Evolutionary conservation across 768 basidiomycete genomes (phyloP), one percentile per base, ranked within the genome.

Genomic region (Kondoa subrosea): DNA sequence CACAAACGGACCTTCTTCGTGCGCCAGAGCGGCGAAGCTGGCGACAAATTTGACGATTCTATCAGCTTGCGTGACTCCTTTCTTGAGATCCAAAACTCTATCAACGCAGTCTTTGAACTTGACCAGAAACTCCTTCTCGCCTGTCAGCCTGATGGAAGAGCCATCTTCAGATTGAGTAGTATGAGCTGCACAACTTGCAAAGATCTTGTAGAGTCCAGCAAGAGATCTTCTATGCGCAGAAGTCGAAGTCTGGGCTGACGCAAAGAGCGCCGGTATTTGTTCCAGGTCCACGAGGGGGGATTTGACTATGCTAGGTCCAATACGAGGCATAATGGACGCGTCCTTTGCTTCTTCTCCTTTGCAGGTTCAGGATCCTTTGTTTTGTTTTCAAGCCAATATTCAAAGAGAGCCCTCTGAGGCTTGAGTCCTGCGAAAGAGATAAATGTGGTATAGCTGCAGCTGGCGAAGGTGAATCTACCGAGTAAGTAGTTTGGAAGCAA

Each of bases 211-310:
- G 1, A 95, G 82, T 0, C 85, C 84, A 56, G 89, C 85, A 64
- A 85, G 80, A 77, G 95, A 93, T 81, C 95, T 95, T 70, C 86
- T 85, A 77, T 96, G 91, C 76, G 89, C 91, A 8, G 87, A 84
- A 16, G 81, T 31, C 27, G 27, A 30, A 16, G 27, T 27, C n/a
- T 63, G 61, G 8, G 61, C 61, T 3, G 61, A 63, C 12, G 61
- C 16, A 32, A 63, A 63, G 3, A 63, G 8, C n/a, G 27, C 14
- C 8, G 61, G 61, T 16, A 63, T 16, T 33, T 63, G 29, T 21
- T 27, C 16, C 29, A 63, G 61, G 27, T 33, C 61, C n/a, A 12
- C 33, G 16, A 31, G 29, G 29, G 25, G 58, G 4, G 58, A 12
- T 25, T 14, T 60, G 4, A 27, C 14, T 27, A 25, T 25, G 25